phyloP scores from a whole-genome alignment of 2,329 filamentous ascomycete genomes.

The Verticillium tricorpus region DNA sequence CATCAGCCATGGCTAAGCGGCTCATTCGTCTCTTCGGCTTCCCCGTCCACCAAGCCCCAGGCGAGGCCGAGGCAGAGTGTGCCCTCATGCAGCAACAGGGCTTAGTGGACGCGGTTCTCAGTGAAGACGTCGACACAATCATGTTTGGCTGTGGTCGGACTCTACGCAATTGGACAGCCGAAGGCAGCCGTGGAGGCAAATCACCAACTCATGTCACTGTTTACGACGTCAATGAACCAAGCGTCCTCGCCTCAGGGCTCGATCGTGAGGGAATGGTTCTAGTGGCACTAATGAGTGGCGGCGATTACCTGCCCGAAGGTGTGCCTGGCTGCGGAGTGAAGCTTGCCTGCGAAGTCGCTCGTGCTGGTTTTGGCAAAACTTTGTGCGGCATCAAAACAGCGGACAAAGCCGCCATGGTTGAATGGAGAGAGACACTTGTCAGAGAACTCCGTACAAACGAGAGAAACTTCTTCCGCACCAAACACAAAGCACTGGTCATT shows the following conservation, averaged over 20 bases:
- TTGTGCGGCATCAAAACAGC: slow-evolving; percentile 62
- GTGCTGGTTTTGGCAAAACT: slow-evolving; percentile 77
- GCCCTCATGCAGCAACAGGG: slow-evolving; percentile 77
- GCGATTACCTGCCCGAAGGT: slow-evolving; percentile 87
- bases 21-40: slow-evolving; percentile 84
- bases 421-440: slow-evolving; percentile 69
- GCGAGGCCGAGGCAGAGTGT: slow-evolving; percentile 95
- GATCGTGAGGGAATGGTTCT: slow-evolving; percentile 88
- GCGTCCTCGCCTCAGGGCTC: slow-evolving; percentile 51
- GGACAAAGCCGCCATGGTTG: slow-evolving; percentile 53
- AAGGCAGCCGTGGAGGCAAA: slow-evolving; percentile 58
- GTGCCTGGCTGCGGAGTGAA: slow-evolving; percentile 85
- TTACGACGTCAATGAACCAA: slow-evolving; percentile 61
- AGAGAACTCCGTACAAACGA: slow-evolving; percentile 82
- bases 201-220: slow-evolving; percentile 80
- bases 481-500: slow-evolving; percentile 68
- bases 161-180: slow-evolving; percentile 77
- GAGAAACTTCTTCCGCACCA: slow-evolving; percentile 71
- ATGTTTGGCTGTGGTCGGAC: slow-evolving; percentile 90
- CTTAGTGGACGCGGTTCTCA: slow-evolving; percentile 87
- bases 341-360: slow-evolving; percentile 82
- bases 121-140: slow-evolving; percentile 93
- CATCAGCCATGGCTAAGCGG: slow-evolving; percentile 75
- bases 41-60: slow-evolving; percentile 78
- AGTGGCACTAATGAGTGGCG: slow-evolving; percentile 90